Evolutionary conservation across 805 yeast species (phyloP), one percentile per base, ranked within the genome.

Genomic region (Metschnikowia borealis): DNA sequence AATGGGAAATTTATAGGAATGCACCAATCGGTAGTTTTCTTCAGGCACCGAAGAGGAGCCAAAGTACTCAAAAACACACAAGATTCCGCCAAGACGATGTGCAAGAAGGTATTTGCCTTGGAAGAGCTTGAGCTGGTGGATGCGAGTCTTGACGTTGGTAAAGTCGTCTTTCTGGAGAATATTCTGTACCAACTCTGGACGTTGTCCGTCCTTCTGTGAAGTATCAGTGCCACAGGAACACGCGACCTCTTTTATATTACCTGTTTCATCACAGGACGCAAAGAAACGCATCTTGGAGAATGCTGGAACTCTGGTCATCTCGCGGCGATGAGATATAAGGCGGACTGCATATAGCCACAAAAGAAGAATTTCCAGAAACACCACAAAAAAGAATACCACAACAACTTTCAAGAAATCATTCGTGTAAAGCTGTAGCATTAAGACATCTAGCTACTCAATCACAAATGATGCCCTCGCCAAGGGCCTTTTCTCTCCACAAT

Each of bases 171-270:
- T 64, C 7, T 58, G 58, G 44, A 75, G 67, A 46, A 74, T 72
- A 21, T 76, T 69, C 41, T 69, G 73, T 11, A 84, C 72, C 18
- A 79, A 68, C 46, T 72, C 75, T 0, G 96, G 95, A 61, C 84
- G 87, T 11, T 71, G 66, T 0, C 85, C 85, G 33, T 79, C 78
- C 60, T 84, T 82, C 38, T 75, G 72, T 5, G 96, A 86, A 3
- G 96, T 89, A 60, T 91, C 95, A 0, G 92, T 84, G 0, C 91
- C 92, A 46, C 76, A 70, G 17, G 70, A 63, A 58, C 89, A 89
- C 5, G 75, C 61, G 7, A 88, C 70, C 61, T 84, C 89, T 56
- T 85, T 85, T 48, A 84, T 56, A 5, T 80, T 73, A 0, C 91
- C 90, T 1, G 80, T 77, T 58, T 86, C 91, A 53, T 81, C 86